These are phyloP conservation scores for Schizophyllum amplum DNA, from an alignment of 1,284 basidiomycete genomes.

Conservation along the genomic window DNA sequence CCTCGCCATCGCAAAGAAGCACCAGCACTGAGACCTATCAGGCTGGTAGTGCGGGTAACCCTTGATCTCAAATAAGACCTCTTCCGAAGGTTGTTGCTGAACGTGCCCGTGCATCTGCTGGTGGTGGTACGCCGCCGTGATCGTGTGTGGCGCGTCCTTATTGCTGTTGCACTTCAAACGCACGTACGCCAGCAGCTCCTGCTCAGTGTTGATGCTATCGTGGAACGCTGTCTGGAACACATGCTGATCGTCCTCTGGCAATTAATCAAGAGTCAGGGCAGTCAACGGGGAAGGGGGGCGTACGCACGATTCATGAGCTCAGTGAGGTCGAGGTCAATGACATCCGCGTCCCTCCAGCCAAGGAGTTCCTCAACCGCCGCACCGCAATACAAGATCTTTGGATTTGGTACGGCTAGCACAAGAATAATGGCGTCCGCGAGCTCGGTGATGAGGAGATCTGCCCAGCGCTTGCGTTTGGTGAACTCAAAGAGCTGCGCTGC, in stretches of 20 bases:
- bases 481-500: slow-evolving; percentile 58
- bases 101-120: slow-evolving; percentile 20
- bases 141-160: not conserved
- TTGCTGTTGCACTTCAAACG: slow-evolving; percentile 38
- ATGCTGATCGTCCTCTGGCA: slow-evolving; percentile 51
- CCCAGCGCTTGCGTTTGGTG: slow-evolving; percentile 80
- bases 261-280: slow-evolving; percentile 5
- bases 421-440: slow-evolving; percentile 67
- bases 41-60: slow-evolving; percentile 54
- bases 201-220: not conserved
- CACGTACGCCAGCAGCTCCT: slow-evolving; percentile 41
- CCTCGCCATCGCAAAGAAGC: slow-evolving; percentile 67
- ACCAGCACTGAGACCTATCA: slow-evolving; percentile 31
- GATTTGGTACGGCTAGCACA: slow-evolving; percentile 46
- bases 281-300: not conserved
- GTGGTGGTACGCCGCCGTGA: slow-evolving; percentile 5
- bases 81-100: slow-evolving; percentile 17
- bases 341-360: slow-evolving; percentile 67
- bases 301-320: slow-evolving; percentile 59
- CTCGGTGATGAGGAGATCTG: slow-evolving; percentile 72
- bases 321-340: slow-evolving; percentile 58
- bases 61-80: slow-evolving; percentile 66
- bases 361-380: slow-evolving; percentile 62
- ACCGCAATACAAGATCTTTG: slow-evolving; percentile 64
- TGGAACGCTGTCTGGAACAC: slow-evolving; percentile 32